Evolutionary conservation across 2,329 filamentous ascomycete species (phyloP).

Genomic region (Neonectria punicea): DNA sequence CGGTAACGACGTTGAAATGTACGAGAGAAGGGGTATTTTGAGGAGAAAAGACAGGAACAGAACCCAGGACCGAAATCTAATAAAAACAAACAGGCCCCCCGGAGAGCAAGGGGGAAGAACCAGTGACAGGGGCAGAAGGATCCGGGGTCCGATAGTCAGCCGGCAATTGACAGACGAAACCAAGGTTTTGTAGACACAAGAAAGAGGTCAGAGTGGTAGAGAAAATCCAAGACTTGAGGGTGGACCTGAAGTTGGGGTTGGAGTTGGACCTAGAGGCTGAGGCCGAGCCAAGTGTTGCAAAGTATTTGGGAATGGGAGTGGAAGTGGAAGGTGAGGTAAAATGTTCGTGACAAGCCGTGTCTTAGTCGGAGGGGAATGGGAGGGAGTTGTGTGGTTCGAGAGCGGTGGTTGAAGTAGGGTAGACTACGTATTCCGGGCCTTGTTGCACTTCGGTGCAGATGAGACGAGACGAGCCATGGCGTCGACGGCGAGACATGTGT

Average conservation of each 20-base stretch:
- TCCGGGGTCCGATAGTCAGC: constrained; percentile 11
- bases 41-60: neutral
- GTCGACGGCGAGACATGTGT: constrained; percentile 63
- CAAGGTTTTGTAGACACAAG: neutral
- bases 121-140: constrained; percentile 9
- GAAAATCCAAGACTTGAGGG: neutral
- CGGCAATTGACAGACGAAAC: constrained; percentile 8
- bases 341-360: constrained; percentile 12
- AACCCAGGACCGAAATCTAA: constrained; percentile 3
- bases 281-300: neutral
- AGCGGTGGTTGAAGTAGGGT: constrained; percentile 53
- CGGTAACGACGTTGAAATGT: constrained; percentile 11
- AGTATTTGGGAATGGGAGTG: neutral
- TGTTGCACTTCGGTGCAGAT: constrained; percentile 53
- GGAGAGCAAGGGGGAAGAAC: constrained; percentile 6
- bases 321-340: constrained; percentile 47
- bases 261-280: constrained; percentile 2
- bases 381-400: constrained; percentile 23
- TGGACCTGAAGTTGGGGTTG: neutral
- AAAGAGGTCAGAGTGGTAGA: constrained; percentile 3
- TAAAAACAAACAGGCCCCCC: constrained; percentile 7
- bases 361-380: constrained; percentile 28
- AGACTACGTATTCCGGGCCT: constrained; percentile 60
- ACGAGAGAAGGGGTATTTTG: constrained; percentile 17
- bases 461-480: constrained; percentile 57